A percentile compares a stretch with the other conserved stretches of the same genome.
Evolutionary conservation across 768 basidiomycete species (phyloP).

Genomic region (Naganishia randhawae): DNA sequence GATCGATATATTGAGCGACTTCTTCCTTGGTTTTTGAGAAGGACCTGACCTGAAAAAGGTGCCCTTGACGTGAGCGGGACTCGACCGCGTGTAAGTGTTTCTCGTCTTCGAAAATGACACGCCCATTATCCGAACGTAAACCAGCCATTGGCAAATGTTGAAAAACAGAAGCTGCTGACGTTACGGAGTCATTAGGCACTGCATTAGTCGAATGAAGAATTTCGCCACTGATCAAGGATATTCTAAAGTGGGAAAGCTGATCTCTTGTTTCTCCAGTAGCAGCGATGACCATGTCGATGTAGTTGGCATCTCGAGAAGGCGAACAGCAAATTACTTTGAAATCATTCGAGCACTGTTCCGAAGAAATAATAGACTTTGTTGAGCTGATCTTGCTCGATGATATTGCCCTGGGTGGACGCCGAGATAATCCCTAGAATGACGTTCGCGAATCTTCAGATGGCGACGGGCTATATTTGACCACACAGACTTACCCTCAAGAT

Average conservation of each 20-base stretch:
- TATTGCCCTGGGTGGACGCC: slow-evolving; percentile 4
- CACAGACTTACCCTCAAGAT: slow-evolving; percentile 1
- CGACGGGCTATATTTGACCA: neutral
- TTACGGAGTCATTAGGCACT: neutral
- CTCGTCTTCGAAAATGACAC: slow-evolving; percentile 5
- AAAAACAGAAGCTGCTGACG: neutral
- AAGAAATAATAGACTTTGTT: neutral
- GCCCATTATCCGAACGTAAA: neutral
- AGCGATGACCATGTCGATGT: neutral
- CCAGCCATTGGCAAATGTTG: neutral
- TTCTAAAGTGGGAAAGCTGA: neutral
- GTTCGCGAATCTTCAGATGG: neutral
- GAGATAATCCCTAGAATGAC: slow-evolving; percentile 1
- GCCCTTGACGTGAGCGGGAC: no score
- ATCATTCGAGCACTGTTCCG: no score
- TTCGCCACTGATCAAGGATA: neutral
- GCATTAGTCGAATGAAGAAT: neutral
- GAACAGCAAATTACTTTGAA: neutral
- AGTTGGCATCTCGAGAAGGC: neutral
- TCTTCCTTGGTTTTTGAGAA: neutral
- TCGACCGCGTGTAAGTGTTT: neutral
- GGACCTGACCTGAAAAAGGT: neutral
- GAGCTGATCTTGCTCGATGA: neutral
- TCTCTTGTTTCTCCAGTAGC: neutral
- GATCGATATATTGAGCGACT: neutral